Conservation (phyloP, 495 filamentous ascomycete genomes). For the Neurospora sp. region DNA sequence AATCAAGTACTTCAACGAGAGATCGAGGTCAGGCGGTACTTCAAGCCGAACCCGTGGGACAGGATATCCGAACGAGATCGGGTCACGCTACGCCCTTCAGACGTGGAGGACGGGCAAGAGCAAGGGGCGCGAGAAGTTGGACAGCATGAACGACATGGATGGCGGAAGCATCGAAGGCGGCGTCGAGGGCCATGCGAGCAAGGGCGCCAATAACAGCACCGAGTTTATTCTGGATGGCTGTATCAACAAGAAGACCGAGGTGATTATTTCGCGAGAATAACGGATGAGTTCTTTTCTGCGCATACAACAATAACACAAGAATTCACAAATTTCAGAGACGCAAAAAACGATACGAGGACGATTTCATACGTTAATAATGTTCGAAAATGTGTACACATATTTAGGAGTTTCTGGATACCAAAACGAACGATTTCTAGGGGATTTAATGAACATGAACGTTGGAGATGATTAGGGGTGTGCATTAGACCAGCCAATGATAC, state of each 20-base stretch:
- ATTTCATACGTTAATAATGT: background rate
- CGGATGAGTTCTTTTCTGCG: background rate
- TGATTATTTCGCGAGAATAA: conserved; percentile 10
- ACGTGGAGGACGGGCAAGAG: conserved; percentile 7
- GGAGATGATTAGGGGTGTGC: background rate
- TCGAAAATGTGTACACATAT: background rate
- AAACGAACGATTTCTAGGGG: background rate
- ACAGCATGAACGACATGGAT: conserved; percentile 13
- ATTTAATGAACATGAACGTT: background rate
- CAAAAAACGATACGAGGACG: background rate
- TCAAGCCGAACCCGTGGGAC: conserved; percentile 14
- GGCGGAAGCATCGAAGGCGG: conserved; percentile 12
- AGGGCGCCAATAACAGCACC: conserved; percentile 10
- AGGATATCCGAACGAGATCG: conserved; percentile 38
- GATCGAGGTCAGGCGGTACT: conserved; percentile 5
- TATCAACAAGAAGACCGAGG: conserved; percentile 19
- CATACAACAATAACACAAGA: background rate
- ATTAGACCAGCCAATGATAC: background rate
- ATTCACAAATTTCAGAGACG: background rate
- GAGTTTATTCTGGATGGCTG: conserved; percentile 13
- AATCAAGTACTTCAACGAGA: conserved; percentile 30
- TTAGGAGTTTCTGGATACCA: background rate
- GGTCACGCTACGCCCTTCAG: conserved; percentile 13
- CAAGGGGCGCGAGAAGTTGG: conserved; percentile 10
- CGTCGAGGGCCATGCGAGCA: conserved; percentile 8